Percentiles rank a stretch among this genome's conserved stretches.
Conservation (phyloP, 2,329 filamentous ascomycete species). For the Cytospora piceae region DNA sequence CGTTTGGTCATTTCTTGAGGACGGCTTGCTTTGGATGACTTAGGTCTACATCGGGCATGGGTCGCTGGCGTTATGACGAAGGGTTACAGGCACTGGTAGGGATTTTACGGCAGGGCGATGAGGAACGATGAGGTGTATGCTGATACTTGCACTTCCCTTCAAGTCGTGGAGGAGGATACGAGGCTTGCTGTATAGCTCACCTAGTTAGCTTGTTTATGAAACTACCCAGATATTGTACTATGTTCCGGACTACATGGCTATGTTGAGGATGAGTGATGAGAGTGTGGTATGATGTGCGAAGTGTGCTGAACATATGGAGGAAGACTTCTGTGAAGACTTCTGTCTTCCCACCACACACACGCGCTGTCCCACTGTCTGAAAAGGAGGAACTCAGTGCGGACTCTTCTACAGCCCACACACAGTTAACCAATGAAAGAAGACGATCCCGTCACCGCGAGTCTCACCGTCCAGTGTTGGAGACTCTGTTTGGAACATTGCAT, state of each 20-base stretch:
- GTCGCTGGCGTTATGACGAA: slow-evolving; percentile 14
- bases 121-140: not conserved
- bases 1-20: slow-evolving; percentile 10
- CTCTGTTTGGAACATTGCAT: too few relatives aligned
- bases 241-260: not conserved
- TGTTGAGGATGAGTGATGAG: not conserved
- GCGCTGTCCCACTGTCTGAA: not conserved
- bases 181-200: not conserved
- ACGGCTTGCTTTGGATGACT: not conserved
- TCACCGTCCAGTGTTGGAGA: not conserved
- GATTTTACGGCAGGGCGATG: not conserved
- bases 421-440: not conserved
- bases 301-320: not conserved
- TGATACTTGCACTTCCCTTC: not conserved
- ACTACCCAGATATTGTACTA: not conserved
- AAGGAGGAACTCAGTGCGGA: not conserved
- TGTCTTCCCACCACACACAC: too few relatives aligned
- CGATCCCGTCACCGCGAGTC: not conserved
- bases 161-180: not conserved
- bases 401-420: not conserved
- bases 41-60: not conserved
- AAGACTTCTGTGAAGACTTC: too few relatives aligned
- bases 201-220: not conserved
- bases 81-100: not conserved
- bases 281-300: not conserved